A percentile compares a stretch with the other conserved stretches of the same genome.
Conservation (phyloP, 805 yeast genomes). For the Zygosaccharomyces lentus region DNA sequence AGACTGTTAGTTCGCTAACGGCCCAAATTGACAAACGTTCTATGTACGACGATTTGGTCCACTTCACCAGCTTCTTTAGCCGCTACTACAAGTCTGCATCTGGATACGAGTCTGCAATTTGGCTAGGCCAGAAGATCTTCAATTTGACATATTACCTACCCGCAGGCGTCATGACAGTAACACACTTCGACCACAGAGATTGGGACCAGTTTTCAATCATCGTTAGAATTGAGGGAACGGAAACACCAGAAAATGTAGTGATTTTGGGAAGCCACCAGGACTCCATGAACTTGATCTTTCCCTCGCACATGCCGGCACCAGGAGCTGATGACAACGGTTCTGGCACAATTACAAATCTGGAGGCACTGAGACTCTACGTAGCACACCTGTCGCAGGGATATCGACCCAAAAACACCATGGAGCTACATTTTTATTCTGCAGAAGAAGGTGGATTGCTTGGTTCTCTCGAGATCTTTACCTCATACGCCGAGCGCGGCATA, state of each 20-base stretch:
- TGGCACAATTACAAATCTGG: conserved; percentile 76
- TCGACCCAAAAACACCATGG: conserved; percentile 66
- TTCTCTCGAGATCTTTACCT: conserved; percentile 67
- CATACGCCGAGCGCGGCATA: conserved; percentile 42
- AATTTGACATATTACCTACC: conserved; percentile 26
- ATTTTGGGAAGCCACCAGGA: conserved; percentile 90
- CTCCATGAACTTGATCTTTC: conserved; percentile 69
- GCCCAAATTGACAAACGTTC: conserved; percentile 42
- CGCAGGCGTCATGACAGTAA: conserved; percentile 40
- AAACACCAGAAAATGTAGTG: conserved; percentile 43
- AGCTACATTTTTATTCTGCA: conserved; percentile 92
- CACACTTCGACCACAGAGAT: conserved; percentile 52
- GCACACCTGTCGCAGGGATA: conserved; percentile 33
- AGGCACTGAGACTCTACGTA: conserved; percentile 62
- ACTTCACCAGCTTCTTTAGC: conserved; percentile 65
- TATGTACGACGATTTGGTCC: conserved; percentile 52
- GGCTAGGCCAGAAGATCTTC: conserved; percentile 54
- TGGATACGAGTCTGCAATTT: conserved; percentile 68
- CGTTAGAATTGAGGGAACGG: conserved; percentile 54
- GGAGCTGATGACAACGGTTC: conserved; percentile 96
- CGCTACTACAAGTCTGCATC: conserved; percentile 68
- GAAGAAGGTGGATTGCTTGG: conserved; percentile 93
- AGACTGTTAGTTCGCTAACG: conserved; percentile 41
- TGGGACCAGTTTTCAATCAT: conserved; percentile 81
- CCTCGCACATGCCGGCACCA: conserved; percentile 67